These are phyloP conservation scores for Endotrypanum monterogeii DNA, from an alignment of 208 protist species.

Conservation along the genomic window DNA sequence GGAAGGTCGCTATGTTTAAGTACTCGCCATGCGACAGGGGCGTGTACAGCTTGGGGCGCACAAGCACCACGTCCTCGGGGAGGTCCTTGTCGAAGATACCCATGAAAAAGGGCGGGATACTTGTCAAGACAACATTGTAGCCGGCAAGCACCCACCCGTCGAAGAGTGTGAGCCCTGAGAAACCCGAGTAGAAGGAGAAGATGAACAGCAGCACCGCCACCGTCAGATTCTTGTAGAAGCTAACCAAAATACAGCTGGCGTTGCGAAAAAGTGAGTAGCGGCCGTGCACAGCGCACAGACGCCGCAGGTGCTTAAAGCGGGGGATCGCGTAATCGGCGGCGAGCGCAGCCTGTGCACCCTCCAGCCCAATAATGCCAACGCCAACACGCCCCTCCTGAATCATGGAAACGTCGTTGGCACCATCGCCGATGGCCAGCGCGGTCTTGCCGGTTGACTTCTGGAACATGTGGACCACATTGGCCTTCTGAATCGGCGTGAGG, in stretches of 20 bases:
- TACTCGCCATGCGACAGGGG: conserved; percentile 71
- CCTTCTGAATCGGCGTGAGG: conserved; percentile 91
- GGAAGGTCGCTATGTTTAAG: conserved; percentile 56
- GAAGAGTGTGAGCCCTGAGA: conserved; percentile 90
- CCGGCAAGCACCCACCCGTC: conserved; percentile 89
- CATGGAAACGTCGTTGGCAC: conserved; percentile 99
- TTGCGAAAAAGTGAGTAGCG: conserved; percentile 95
- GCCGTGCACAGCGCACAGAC: conserved; percentile 95
- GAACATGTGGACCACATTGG: conserved; percentile 91
- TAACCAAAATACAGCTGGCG: conserved; percentile 92
- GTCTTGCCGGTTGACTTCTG: conserved; percentile 79
- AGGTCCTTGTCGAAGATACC: conserved; percentile 94
- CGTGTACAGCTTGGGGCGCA: conserved; percentile 75
- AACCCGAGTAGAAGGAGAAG: conserved; percentile 89
- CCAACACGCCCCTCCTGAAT: conserved; percentile 94
- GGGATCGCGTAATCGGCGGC: conserved; percentile 95
- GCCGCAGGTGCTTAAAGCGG: conserved; percentile 93
- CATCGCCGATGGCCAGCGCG: conserved; percentile 98
- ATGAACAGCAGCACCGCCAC: conserved; percentile 91
- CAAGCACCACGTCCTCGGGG: conserved; percentile 63
- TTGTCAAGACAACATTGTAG: conserved; percentile 90
- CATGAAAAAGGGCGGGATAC: conserved; percentile 87
- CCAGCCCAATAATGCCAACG: conserved; percentile 96
- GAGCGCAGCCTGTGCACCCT: conserved; percentile 95
- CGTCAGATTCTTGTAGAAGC: conserved; percentile 98